A percentile compares a stretch with the other conserved stretches of the same genome.
Conservation (phyloP, 805 yeast species). For the Blastobotrys terrestris region DNA sequence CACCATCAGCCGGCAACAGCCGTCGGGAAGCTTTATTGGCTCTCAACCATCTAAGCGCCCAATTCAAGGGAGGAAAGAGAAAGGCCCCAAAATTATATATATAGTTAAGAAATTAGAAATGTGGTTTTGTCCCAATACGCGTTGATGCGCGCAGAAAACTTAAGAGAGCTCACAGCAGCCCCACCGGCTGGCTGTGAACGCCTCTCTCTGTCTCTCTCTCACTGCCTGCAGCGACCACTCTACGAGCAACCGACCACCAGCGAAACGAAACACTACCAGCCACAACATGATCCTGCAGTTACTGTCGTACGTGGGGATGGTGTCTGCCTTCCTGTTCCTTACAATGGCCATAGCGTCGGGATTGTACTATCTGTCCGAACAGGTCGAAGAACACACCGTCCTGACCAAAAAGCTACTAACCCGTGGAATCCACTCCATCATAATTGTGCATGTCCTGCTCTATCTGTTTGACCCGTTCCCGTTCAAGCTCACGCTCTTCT, state of each 20-base stretch:
- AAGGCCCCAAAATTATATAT: too few species aligned
- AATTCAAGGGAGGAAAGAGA: too few species aligned
- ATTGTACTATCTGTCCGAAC: slow-evolving; percentile 80
- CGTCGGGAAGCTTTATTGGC: too few species aligned
- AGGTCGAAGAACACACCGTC: slow-evolving; percentile 89
- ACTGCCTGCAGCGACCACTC: not conserved
- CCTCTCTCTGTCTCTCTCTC: too few species aligned
- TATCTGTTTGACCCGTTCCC: slow-evolving; percentile 78
- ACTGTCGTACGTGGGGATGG: slow-evolving; percentile 54
- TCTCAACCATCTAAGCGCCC: too few species aligned
- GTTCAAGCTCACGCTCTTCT: slow-evolving; percentile 54
- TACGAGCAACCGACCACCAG: not conserved
- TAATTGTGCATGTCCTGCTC: slow-evolving; percentile 48
- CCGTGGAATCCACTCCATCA: slow-evolving; percentile 57
- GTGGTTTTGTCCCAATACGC: too few species aligned
- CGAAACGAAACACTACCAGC: not conserved
- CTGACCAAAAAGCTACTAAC: slow-evolving; percentile 68
- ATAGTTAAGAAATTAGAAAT: too few species aligned
- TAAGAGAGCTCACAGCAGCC: too few species aligned
- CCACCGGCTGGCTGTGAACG: too few species aligned
- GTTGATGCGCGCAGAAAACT: too few species aligned
- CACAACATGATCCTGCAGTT: slow-evolving; percentile 49
- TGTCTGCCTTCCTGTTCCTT: slow-evolving; percentile 50
- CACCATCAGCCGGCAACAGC: too few species aligned
- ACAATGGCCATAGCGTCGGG: slow-evolving; percentile 71